Conservation (phyloP, 805 yeast species). For the Novakomyces olei region DNA sequence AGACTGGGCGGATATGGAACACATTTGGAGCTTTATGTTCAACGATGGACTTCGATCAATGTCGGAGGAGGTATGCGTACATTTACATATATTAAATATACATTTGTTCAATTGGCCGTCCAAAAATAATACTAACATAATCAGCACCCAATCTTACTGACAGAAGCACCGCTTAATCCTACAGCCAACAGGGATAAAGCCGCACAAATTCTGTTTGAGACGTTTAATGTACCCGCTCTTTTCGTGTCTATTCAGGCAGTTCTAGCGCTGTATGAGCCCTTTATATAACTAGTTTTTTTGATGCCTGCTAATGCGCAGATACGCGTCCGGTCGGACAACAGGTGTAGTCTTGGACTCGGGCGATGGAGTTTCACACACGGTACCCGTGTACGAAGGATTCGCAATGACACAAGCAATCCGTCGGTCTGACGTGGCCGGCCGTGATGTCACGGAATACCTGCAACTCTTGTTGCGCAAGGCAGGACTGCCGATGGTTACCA, state of each 20-base stretch:
- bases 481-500: constrained; percentile 45
- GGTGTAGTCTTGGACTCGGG: constrained; percentile 84
- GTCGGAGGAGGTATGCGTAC: constrained; percentile 20
- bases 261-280: constrained; percentile 35
- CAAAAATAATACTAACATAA: background rate
- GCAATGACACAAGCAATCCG: constrained; percentile 48
- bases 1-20: constrained; percentile 76
- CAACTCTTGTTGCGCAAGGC: constrained; percentile 39
- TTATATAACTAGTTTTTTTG: too few species aligned
- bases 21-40: constrained; percentile 51
- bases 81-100: too few species aligned
- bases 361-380: constrained; percentile 74
- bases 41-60: constrained; percentile 32
- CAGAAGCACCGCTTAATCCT: constrained; percentile 78
- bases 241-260: constrained; percentile 58
- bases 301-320: too few species aligned
- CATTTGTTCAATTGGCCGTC: too few species aligned
- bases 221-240: constrained; percentile 54
- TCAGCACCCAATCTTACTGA: constrained; percentile 69
- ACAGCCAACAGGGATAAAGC: constrained; percentile 32
- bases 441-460: constrained; percentile 61
- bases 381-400: constrained; percentile 81
- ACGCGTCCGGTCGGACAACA: constrained; percentile 77
- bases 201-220: constrained; percentile 49
- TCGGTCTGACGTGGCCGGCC: constrained; percentile 64